Conservation (phyloP, 148 eudicot species). For the Beta vulgaris region DNA sequence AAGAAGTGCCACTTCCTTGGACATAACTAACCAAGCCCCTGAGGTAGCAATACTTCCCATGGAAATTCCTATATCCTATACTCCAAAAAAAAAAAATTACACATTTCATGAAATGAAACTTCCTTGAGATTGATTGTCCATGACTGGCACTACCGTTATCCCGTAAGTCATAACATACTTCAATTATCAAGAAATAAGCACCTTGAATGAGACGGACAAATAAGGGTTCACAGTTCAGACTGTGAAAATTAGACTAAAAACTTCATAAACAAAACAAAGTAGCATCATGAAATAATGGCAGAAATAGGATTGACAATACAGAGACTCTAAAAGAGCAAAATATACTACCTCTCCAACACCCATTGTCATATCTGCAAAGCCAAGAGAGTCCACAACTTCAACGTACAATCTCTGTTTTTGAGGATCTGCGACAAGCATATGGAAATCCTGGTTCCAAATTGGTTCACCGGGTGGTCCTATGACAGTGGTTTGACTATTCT, state of each 20-base stretch:
- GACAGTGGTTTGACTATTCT: conserved; percentile 94
- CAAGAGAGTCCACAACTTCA: conserved; percentile 80
- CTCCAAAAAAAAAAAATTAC: neutral
- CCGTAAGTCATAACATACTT: neutral
- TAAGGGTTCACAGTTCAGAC: neutral
- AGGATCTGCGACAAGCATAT: conserved; percentile 85
- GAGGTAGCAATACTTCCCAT: no score
- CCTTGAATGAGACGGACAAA: neutral
- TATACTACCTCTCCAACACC: conserved; percentile 75
- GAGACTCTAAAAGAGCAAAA: conserved; percentile 4
- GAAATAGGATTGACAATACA: neutral
- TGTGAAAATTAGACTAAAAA: neutral
- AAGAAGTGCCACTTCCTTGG: no score
- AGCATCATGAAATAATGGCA: neutral
- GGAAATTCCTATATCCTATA: no score
- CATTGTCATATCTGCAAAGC: conserved; percentile 63
- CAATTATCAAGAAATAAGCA: neutral
- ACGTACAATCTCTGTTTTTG: conserved; percentile 59
- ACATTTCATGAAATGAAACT: neutral
- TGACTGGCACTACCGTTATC: no score
- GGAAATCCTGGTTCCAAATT: conserved; percentile 98
- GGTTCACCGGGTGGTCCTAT: conserved; percentile 97
- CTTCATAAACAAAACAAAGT: neutral
- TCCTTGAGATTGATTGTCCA: no score
- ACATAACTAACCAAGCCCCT: no score